Evolutionary conservation across 1,284 basidiomycete species (phyloP).

Genomic region (Ceratobasidium sp.): DNA sequence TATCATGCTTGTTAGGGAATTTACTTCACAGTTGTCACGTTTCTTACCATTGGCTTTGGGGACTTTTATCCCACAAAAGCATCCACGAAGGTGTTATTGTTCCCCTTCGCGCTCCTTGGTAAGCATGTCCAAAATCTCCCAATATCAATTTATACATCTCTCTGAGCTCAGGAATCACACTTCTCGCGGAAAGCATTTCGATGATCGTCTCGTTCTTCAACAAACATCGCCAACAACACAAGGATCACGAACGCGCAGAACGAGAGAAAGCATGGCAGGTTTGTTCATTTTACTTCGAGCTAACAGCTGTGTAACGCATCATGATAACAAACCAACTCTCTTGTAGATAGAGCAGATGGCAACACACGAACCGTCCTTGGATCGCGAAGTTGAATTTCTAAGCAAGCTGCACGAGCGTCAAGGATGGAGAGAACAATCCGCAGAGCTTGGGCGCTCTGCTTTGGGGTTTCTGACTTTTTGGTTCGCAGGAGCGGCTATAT

Average conservation of each 20-base stretch:
- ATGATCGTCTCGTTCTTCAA: conserved; percentile 51
- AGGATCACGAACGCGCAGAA: conserved; percentile 40
- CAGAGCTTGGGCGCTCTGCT: conserved; percentile 48
- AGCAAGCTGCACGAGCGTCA: conserved; percentile 46
- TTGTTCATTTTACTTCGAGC: not conserved
- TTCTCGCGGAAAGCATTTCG: conserved; percentile 51
- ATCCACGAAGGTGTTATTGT: conserved; percentile 51
- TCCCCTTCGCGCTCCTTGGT: conserved; percentile 51
- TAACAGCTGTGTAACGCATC: not conserved
- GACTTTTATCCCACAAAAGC: conserved; percentile 47
- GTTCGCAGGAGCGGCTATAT: conserved; percentile 52
- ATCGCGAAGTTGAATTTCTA: conserved; percentile 51
- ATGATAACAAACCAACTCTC: not conserved
- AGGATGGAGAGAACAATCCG: conserved; percentile 47
- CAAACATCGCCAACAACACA: conserved; percentile 35
- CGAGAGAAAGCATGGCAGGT: conserved; percentile 48
- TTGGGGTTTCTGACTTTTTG: conserved; percentile 52
- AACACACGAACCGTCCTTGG: conserved; percentile 34
- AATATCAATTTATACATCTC: not conserved
- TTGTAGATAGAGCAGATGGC: conserved; percentile 26
- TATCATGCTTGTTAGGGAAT: conserved; percentile 47
- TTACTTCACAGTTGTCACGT: conserved; percentile 52
- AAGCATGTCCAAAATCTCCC: not conserved
- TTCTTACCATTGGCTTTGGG: conserved; percentile 52
- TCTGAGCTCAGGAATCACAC: conserved; percentile 48